Base-by-base conservation (phyloP, 2,329 filamentous ascomycete species). In the Dactylellina parvicollis region DNA sequence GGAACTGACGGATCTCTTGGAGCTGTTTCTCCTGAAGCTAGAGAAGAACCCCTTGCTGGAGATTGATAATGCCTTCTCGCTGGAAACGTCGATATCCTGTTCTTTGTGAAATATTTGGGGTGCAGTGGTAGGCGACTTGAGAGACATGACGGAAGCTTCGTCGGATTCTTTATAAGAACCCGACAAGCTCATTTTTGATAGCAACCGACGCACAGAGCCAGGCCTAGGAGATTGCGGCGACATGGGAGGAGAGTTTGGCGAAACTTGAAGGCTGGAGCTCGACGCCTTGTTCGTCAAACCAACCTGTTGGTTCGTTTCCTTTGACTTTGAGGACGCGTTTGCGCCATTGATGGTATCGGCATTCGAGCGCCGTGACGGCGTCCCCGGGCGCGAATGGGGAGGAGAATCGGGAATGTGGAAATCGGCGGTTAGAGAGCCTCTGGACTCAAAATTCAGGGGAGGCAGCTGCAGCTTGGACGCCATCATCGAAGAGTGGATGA, bases 161-260 rank as follows among this genome's bases (percentile, higher is more conserved):
- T 74, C 70, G 38, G 70, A 61, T n/a, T 74, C 70, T 18, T 74
- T 74, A 42, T 74, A 74, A 4, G 70, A 74, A 16, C 70, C 70
- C 1, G 62, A 69, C 16, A 74, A 36, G 44, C 70, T 74, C 62
- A 74, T 74, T 34, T 74, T 74, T 16, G 70, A 74, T 5, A 74
- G 26, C 30, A 74, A 28, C 16, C 64, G 57, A 26, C 70, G 70
- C 24, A 74, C 70, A 5, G 70, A 74, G 10, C 40, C 70, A 10
- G 70, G 70, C 24, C 70, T 36, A 7, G 70, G 70, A 12, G 70
- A 74, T 18, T 67, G 61, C 16, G 70, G 70, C 9, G 70, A 74
- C 62, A 69, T 74, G 26, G 70, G 70, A 44, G 69, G 69, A 5
- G 69, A 73, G 49, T 73, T 73, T 20, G 69, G 69, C 32, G 69